Evolutionary conservation across 306 rosid species (phyloP).

Genomic region (Styphnolobium japonicum): DNA sequence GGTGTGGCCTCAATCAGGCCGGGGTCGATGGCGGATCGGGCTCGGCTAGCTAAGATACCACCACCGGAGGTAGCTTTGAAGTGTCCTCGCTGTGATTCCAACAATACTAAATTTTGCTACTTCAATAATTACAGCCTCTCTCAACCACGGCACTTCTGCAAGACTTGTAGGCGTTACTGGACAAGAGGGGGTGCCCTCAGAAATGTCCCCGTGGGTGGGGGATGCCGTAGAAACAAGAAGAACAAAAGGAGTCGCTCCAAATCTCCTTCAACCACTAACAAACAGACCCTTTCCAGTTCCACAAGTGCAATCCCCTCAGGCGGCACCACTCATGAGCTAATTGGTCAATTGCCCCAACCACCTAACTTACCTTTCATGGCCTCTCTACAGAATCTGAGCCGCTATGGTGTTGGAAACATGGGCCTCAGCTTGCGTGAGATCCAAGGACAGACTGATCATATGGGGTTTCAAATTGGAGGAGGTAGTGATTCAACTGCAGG

Average conservation of each 20-base stretch:
- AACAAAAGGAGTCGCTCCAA: conserved; percentile 63
- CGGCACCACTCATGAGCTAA: conserved; percentile 27
- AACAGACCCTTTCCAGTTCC: conserved; percentile 31
- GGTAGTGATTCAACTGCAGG: conserved; percentile 11
- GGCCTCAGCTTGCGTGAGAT: conserved; percentile 60
- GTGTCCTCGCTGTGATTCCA: conserved; percentile 93
- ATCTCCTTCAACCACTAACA: conserved; percentile 51
- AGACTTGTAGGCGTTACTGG: conserved; percentile 94
- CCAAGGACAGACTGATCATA: conserved; percentile 40
- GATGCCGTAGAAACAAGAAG: conserved; percentile 88
- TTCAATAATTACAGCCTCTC: conserved; percentile 80
- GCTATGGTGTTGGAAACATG: conserved; percentile 55
- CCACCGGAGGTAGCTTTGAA: conserved; percentile 79
- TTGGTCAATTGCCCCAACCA: conserved; percentile 46
- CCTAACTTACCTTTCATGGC: conserved; percentile 60
- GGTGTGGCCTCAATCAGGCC: conserved; percentile 55
- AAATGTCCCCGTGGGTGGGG: conserved; percentile 93
- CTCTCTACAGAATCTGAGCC: conserved; percentile 58
- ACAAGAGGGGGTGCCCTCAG: conserved; percentile 85
- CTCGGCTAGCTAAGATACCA: conserved; percentile 71
- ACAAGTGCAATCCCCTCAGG: conserved; percentile 32
- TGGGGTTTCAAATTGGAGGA: conserved; percentile 58
- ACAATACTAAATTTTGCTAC: conserved; percentile 90
- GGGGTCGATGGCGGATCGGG: conserved; percentile 85
- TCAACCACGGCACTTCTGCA: conserved; percentile 97